These are phyloP conservation scores for Pseudogymnoascus destructans DNA, from an alignment of 2,329 filamentous ascomycete genomes.

Conservation along the genomic window DNA sequence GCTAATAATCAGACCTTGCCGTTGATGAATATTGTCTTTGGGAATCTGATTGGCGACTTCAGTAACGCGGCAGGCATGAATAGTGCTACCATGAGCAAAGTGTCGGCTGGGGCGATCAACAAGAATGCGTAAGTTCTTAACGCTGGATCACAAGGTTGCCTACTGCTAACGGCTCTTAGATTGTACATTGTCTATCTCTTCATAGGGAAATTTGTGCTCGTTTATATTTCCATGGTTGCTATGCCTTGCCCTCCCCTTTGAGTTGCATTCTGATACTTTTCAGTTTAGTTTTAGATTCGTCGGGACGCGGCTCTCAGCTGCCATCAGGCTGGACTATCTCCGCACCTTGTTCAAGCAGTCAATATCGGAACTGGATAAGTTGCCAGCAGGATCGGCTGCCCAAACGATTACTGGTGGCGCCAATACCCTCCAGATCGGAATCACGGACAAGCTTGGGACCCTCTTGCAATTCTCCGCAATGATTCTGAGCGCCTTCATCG, in stretches of 20 bases:
- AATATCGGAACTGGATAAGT: slow-evolving; percentile 54
- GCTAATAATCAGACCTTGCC: slow-evolving; percentile 34
- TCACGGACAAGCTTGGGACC: slow-evolving; percentile 48
- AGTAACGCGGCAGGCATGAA: slow-evolving; percentile 16
- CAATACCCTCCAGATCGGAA: slow-evolving; percentile 51
- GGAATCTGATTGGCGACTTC: slow-evolving; percentile 38
- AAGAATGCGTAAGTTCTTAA: slow-evolving; percentile 30
- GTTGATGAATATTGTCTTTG: slow-evolving; percentile 47
- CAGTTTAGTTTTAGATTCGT: slow-evolving; percentile 48
- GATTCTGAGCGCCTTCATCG: slow-evolving; percentile 38
- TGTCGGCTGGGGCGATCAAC: slow-evolving; percentile 33
- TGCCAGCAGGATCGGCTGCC: slow-evolving; percentile 45
- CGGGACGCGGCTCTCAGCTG: slow-evolving; percentile 47
- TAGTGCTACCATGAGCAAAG: slow-evolving; percentile 23
- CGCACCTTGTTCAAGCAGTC: slow-evolving; percentile 50
- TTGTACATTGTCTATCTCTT: slow-evolving; percentile 62
- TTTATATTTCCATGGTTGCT: slow-evolving; percentile 44
- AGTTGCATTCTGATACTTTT: slow-evolving; percentile 25
- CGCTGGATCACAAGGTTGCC: background rate
- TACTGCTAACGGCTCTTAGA: slow-evolving; percentile 25
- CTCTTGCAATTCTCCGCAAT: slow-evolving; percentile 43
- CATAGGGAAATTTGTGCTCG: slow-evolving; percentile 48
- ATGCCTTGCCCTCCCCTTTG: slow-evolving; percentile 29
- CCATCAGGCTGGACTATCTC: slow-evolving; percentile 51
- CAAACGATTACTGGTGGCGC: slow-evolving; percentile 41